Base-by-base conservation (phyloP, 352 stramenopile species). In the Phytophthora sp. region DNA sequence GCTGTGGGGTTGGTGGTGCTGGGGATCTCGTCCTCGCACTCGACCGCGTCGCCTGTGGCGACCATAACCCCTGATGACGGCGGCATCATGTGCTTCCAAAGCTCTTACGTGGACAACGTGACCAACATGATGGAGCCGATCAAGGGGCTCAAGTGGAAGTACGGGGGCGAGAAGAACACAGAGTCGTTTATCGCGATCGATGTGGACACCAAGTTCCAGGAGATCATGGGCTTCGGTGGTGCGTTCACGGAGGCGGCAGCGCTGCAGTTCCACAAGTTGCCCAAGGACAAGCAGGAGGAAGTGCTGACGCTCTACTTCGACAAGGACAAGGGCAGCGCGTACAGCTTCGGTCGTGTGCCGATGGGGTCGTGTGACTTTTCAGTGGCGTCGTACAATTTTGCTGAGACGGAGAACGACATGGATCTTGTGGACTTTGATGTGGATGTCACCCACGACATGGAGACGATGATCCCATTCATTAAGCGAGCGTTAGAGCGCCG, bases 331-430 rank as follows among this genome's bases (percentile, higher is more conserved):
- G 93, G 93, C 35, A 84, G 88, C 8, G 85, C 62, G 38, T 98
- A 97, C 75, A 85, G 70, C 59, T 86, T 98, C 36, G 91, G 90
- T 2, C 86, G 93, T 46, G 84, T 98, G 26, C 91, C 88, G 20
- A 97, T 98, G 79, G 89, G 86, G 41, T 95, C 84, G 60, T 93
- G 81, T 47, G 93, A 98, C 65, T 98, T 97, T 51, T 96, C 86
- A 2, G 52, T 81, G n/a, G 63, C 52, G 16, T 93, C 86, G 21
- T 98, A 98, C 76, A 96, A 69, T 57, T 97, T 95, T 49, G 86
- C 90, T 45, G 79, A 98, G 26, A 82, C 93, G 31, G 45, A 68
- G 16, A 81, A 82, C 39, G 91, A 98, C 65, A 79, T 82, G 23
- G 53, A 64, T 9, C 51, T 97, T 23, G 31, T 50, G 35, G 71